These are phyloP conservation scores for Xerocomellus dryophilus DNA, from an alignment of 768 basidiomycete species.

Conservation along the genomic window DNA sequence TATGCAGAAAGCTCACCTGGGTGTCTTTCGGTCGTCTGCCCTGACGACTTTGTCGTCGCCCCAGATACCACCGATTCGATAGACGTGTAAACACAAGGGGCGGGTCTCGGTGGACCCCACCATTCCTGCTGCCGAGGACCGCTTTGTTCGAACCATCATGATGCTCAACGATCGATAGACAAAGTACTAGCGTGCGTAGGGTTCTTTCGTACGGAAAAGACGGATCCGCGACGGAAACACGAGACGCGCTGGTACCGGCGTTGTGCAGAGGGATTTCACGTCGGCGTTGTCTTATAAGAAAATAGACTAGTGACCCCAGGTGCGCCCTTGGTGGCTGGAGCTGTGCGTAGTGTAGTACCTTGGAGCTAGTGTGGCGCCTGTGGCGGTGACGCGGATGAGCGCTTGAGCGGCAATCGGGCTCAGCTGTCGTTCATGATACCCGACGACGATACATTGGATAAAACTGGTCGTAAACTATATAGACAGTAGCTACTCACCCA, in stretches of 20 bases:
- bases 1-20: conserved; percentile 16
- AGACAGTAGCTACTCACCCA: too few species aligned
- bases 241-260: neutral
- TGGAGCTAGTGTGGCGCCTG: neutral
- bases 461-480: too few species aligned
- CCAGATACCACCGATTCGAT: conserved; percentile 28
- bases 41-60: conserved; percentile 29
- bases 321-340: neutral
- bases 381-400: too few species aligned
- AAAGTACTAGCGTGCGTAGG: neutral
- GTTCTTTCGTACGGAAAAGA: neutral
- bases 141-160: conserved; percentile 4
- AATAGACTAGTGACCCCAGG: neutral
- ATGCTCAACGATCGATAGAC: neutral
- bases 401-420: too few species aligned
- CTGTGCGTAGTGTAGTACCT: too few species aligned
- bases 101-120: neutral
- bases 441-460: too few species aligned
- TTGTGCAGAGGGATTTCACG: neutral
- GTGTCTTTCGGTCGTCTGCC: conserved; percentile 27
- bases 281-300: neutral
- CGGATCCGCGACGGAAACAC: neutral
- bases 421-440: too few species aligned
- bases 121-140: neutral
- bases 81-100: conserved; percentile 26